phyloP scores from a whole-genome alignment of 169 alveolate genomes.

The Theileria parva region DNA sequence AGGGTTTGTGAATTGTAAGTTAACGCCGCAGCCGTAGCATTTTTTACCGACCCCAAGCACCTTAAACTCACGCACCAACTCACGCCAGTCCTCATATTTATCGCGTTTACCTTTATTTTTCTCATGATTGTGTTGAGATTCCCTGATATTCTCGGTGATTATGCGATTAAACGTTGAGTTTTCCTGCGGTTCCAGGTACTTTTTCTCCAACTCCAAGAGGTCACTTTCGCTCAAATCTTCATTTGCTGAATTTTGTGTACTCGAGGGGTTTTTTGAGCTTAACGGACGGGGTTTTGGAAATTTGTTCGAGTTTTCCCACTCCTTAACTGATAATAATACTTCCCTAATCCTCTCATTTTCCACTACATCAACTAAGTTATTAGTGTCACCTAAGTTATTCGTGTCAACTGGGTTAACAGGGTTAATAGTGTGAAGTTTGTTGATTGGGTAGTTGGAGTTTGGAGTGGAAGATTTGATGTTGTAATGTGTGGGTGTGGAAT shows the following conservation, averaged over 20 bases:
- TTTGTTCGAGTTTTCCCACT: neutral
- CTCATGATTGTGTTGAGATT: neutral
- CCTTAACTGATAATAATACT: neutral
- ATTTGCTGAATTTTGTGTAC: too few species aligned
- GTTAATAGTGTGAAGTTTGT: too few species aligned
- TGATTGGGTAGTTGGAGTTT: too few species aligned
- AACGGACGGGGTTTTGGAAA: neutral
- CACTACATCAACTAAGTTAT: neutral
- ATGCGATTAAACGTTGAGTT: neutral
- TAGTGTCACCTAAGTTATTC: too few species aligned
- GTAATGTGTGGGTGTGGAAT: neutral
- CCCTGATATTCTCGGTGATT: neutral
- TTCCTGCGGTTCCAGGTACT: neutral
- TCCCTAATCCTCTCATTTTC: neutral
- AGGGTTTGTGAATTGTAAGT: slow-evolving; percentile 50
- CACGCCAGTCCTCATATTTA: neutral
- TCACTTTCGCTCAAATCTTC: slow-evolving; percentile 6
- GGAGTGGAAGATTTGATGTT: neutral
- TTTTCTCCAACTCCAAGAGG: neutral
- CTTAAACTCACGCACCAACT: slow-evolving; percentile 21
- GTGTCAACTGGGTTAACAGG: too few species aligned
- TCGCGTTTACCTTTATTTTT: neutral
- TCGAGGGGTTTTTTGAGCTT: too few species aligned
- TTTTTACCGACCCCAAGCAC: slow-evolving; percentile 16
- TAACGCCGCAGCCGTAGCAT: slow-evolving; percentile 76